phyloP scores from a whole-genome alignment of 805 yeast species.

The Suhomyces sp. region DNA sequence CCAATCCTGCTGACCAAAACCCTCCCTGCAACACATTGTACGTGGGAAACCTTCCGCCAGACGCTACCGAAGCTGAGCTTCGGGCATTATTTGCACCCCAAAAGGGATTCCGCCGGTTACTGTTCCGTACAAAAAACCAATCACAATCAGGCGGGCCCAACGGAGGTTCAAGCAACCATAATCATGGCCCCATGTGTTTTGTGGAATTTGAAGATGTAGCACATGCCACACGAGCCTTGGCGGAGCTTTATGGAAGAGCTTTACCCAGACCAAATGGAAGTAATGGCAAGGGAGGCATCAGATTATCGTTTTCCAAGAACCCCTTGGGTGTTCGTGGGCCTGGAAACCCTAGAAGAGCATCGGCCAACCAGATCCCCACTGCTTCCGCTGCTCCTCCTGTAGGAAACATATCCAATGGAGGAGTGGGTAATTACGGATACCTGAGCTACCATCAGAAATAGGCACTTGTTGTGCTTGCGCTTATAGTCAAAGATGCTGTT shows the following conservation, averaged over 20 bases:
- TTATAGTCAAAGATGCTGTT: too few relatives aligned
- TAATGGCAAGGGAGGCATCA: conserved; percentile 85
- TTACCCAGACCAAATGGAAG: conserved; percentile 74
- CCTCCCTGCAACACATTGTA: conserved; percentile 97
- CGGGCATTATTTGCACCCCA: conserved; percentile 84
- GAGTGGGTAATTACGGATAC: conserved; percentile 37
- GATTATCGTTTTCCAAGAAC: conserved; percentile 91
- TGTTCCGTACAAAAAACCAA: conserved; percentile 76
- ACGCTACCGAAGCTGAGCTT: conserved; percentile 91
- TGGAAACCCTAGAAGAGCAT: conserved; percentile 41
- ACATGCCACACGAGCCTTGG: conserved; percentile 88
- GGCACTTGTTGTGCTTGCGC: neutral
- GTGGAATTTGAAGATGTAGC: conserved; percentile 97
- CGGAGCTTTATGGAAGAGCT: conserved; percentile 90
- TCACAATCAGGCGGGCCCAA: conserved; percentile 25
- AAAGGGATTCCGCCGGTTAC: conserved; percentile 86
- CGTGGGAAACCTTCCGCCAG: conserved; percentile 96
- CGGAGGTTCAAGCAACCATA: conserved; percentile 24
- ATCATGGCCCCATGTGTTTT: conserved; percentile 98
- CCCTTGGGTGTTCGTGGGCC: conserved; percentile 94
- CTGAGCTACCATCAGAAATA: conserved; percentile 28
- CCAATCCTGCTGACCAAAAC: conserved; percentile 98
- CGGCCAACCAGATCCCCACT: conserved; percentile 25
- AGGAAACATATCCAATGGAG: conserved; percentile 10
- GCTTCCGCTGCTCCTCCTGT: conserved; percentile 5